A percentile compares a stretch with the other conserved stretches of the same genome.
These are phyloP conservation scores for Colletotrichum navitas DNA, from an alignment of 2,329 filamentous ascomycete genomes.

Conservation along the genomic window DNA sequence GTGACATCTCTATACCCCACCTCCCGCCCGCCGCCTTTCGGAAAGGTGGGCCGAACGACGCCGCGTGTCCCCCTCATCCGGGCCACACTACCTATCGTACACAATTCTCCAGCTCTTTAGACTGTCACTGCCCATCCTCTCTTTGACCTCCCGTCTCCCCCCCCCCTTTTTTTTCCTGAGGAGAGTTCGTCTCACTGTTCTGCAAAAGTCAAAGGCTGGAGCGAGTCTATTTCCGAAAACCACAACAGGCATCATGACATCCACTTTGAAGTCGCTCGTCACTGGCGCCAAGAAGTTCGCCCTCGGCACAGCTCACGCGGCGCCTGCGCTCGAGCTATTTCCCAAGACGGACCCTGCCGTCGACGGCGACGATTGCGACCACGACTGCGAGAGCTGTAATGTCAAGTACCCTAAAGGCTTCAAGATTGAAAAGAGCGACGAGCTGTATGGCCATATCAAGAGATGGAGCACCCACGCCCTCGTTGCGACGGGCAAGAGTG, in stretches of 20 bases:
- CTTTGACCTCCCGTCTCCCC: neutral
- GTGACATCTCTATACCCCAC: slow-evolving; percentile 30
- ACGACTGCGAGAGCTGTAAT: slow-evolving; percentile 86
- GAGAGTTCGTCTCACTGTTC: neutral
- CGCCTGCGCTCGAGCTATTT: slow-evolving; percentile 69
- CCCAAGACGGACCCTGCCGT: slow-evolving; percentile 77
- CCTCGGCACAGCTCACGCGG: slow-evolving; percentile 46
- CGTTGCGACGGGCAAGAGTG: slow-evolving; percentile 94
- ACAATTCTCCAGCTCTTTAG: neutral
- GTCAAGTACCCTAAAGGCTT: slow-evolving; percentile 79
- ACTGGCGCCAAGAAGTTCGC: slow-evolving; percentile 54
- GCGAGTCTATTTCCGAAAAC: slow-evolving; percentile 42
- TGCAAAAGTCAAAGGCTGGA: neutral
- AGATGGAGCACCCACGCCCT: slow-evolving; percentile 91
- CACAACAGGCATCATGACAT: slow-evolving; percentile 51
- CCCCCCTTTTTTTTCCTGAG: neutral
- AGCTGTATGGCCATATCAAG: slow-evolving; percentile 86
- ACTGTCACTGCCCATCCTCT: neutral
- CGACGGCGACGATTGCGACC: slow-evolving; percentile 90
- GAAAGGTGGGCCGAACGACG: slow-evolving; percentile 32
- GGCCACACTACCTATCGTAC: neutral
- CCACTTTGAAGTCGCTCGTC: slow-evolving; percentile 57
- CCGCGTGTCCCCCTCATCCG: neutral
- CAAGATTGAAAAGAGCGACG: slow-evolving; percentile 81
- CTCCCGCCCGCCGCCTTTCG: slow-evolving; percentile 29